phyloP scores from a whole-genome alignment of 2,329 filamentous ascomycete species.

The Grosmannia clavigera region DNA sequence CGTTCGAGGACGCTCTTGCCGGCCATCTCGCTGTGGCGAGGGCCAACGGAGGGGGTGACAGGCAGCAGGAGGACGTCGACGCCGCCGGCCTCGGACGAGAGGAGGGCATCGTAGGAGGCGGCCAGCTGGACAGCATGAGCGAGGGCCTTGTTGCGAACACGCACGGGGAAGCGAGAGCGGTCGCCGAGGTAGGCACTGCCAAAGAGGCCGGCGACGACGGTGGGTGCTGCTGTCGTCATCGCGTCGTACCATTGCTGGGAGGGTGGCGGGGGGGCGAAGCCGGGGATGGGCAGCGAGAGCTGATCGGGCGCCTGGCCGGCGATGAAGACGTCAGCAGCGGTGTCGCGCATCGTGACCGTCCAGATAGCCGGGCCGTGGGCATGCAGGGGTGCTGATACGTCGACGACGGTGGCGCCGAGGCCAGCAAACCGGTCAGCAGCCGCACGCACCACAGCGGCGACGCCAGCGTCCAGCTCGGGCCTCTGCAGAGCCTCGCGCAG shows the following conservation, averaged over 20 bases:
- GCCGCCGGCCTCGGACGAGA: conserved; percentile 15
- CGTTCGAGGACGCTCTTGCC: conserved; percentile 24
- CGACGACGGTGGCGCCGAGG: conserved; percentile 29
- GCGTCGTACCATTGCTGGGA: conserved; percentile 29
- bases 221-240: conserved; percentile 29
- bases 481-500: conserved; percentile 30
- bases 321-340: conserved; percentile 18
- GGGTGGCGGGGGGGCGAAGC: conserved; percentile 17
- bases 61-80: conserved; percentile 38
- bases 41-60: conserved; percentile 30
- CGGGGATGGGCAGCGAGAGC: conserved; percentile 20
- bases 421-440: conserved; percentile 23
- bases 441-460: conserved; percentile 24
- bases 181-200: conserved; percentile 20
- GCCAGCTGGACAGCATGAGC: conserved; percentile 32
- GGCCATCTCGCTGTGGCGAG: conserved; percentile 23
- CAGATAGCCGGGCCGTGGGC: conserved; percentile 31
- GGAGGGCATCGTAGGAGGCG: conserved; percentile 31
- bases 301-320: conserved; percentile 19
- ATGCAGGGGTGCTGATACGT: conserved; percentile 36
- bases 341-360: conserved; percentile 25
- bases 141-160: conserved; percentile 30
- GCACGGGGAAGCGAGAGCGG: conserved; percentile 14
- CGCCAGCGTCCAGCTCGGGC: conserved; percentile 23
- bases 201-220: conserved; percentile 30